Conservation (phyloP, 1,139 yeast species). For the Saccharomyces hybrid region DNA sequence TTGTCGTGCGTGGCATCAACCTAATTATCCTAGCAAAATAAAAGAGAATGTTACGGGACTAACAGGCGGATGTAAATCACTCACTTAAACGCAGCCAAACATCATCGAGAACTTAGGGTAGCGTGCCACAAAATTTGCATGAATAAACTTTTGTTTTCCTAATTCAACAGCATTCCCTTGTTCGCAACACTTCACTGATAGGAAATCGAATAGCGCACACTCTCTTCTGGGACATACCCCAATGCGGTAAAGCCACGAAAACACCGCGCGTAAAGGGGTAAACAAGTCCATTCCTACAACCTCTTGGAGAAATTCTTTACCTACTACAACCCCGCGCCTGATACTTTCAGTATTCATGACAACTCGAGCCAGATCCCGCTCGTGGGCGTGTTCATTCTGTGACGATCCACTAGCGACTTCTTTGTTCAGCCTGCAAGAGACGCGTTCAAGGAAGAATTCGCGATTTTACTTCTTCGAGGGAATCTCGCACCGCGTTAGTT, state of each 20-base stretch:
- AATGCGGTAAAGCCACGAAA: conserved; percentile 1
- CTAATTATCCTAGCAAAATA: background rate
- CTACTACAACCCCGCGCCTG: background rate
- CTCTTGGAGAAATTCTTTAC: background rate
- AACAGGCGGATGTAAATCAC: background rate
- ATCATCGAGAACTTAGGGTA: background rate
- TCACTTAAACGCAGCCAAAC: background rate
- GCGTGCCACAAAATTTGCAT: background rate
- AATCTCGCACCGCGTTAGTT: background rate
- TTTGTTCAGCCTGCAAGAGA: background rate
- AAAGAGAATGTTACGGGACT: background rate
- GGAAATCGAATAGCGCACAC: background rate
- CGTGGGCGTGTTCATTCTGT: background rate
- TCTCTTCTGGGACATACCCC: conserved; percentile 1
- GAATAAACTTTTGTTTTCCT: background rate
- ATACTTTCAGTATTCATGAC: background rate
- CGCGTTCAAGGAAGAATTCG: background rate
- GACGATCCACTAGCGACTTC: background rate
- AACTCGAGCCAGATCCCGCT: background rate
- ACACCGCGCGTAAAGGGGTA: background rate
- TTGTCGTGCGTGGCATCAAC: background rate
- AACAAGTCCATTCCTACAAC: background rate
- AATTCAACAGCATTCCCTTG: background rate
- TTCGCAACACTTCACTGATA: background rate
- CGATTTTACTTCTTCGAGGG: background rate